phyloP scores from a whole-genome alignment of 352 stramenopile species.

The Phytophthora boehmeriae region DNA sequence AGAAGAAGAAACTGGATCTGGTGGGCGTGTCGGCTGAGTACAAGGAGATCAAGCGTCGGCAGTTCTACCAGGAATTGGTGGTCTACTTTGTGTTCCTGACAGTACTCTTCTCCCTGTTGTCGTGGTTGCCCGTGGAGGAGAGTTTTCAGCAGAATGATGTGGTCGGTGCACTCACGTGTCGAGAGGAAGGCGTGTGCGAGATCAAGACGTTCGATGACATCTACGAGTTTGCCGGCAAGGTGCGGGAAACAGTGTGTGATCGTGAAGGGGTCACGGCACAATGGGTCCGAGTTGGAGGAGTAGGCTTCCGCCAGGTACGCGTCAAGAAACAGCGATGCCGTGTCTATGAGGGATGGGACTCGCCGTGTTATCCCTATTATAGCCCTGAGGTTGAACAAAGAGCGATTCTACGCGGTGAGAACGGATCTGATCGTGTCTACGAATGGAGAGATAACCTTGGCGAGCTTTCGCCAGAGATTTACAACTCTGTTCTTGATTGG shows the following conservation, averaged over 20 bases:
- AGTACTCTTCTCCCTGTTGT: slow-evolving; percentile 81
- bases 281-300: slow-evolving; percentile 78
- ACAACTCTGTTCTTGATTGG: slow-evolving; percentile 56
- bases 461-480: slow-evolving; percentile 58
- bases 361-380: slow-evolving; percentile 81
- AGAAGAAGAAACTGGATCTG: slow-evolving; percentile 90
- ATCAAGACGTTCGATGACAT: slow-evolving; percentile 79
- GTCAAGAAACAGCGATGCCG: slow-evolving; percentile 77
- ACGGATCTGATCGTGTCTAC: slow-evolving; percentile 50
- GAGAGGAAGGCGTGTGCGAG: slow-evolving; percentile 80
- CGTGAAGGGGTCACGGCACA: slow-evolving; percentile 60
- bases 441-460: slow-evolving; percentile 71
- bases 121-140: slow-evolving; percentile 79
- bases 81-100: slow-evolving; percentile 83
- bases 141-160: slow-evolving; percentile 89
- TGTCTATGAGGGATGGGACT: slow-evolving; percentile 62
- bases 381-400: slow-evolving; percentile 58
- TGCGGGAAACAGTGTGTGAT: slow-evolving; percentile 63
- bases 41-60: slow-evolving; percentile 86
- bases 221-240: slow-evolving; percentile 71
- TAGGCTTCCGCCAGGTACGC: slow-evolving; percentile 84
- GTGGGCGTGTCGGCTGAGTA: slow-evolving; percentile 78
- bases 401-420: slow-evolving; percentile 44
- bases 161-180: slow-evolving; percentile 74
- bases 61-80: slow-evolving; percentile 90